These are phyloP conservation scores for Sclerotinia glacialis DNA, from an alignment of 2,329 filamentous ascomycete genomes.

Conservation along the genomic window DNA sequence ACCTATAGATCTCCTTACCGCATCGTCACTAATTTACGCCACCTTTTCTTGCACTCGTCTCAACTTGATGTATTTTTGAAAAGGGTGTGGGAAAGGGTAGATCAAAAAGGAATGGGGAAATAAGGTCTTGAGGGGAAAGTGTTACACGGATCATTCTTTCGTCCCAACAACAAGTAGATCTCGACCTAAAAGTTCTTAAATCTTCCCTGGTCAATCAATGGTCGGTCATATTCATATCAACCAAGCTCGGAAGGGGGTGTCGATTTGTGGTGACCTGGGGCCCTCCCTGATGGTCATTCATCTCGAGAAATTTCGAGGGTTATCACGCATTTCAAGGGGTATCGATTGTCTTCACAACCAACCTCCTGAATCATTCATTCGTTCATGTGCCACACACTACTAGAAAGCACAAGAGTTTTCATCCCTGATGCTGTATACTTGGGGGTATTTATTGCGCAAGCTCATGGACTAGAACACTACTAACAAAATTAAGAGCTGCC, in stretches of 20 bases:
- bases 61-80: neutral
- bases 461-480: neutral
- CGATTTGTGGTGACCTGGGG: neutral
- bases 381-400: slow-evolving; percentile 12
- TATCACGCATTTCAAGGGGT: neutral
- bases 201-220: neutral
- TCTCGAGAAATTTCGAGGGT: neutral
- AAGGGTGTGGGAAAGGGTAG: neutral
- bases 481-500: slow-evolving; percentile 12
- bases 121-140: neutral
- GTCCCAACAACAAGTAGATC: slow-evolving; percentile 9
- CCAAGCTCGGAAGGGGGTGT: slow-evolving; percentile 1
- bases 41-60: neutral
- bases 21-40: slow-evolving; percentile 2
- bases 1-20: slow-evolving; percentile 3
- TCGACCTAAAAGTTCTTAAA: slow-evolving; percentile 3
- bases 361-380: slow-evolving; percentile 12
- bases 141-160: slow-evolving; percentile 6
- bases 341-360: slow-evolving; percentile 11
- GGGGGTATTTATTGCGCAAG: slow-evolving; percentile 16
- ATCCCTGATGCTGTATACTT: slow-evolving; percentile 3
- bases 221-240: neutral
- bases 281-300: slow-evolving; percentile 1
- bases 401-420: neutral
- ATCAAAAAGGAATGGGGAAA: slow-evolving; percentile 1